Evolutionary conservation across 2,329 filamentous ascomycete genomes (phyloP).

Genomic region (Colletotrichum graminicola): DNA sequence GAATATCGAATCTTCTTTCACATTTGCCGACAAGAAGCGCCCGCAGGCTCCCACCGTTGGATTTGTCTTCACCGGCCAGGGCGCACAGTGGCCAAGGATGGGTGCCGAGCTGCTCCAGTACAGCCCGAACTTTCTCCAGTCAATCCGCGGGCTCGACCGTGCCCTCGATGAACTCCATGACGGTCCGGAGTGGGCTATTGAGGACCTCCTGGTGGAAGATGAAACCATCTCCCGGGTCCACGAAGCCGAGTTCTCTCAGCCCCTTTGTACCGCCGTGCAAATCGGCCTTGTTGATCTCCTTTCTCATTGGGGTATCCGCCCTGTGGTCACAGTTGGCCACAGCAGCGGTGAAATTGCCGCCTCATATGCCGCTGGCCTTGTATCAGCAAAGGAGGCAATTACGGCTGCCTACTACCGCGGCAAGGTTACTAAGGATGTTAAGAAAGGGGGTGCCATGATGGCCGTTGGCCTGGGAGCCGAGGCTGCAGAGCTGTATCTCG

Average conservation of each 20-base stretch:
- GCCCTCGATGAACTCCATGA: neutral
- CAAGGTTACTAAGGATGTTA: neutral
- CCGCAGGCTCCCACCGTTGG: neutral
- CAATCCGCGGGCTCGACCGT: too few species aligned
- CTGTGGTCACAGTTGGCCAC: neutral
- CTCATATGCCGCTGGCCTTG: neutral
- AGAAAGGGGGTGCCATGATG: constrained; percentile 1
- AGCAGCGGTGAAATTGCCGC: neutral
- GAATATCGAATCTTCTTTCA: too few species aligned
- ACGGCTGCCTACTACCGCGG: neutral
- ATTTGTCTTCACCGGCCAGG: neutral
- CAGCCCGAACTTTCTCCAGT: too few species aligned
- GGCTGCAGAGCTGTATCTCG: constrained; percentile 39
- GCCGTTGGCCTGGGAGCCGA: constrained; percentile 13
- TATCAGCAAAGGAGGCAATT: neutral
- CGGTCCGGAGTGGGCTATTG: neutral
- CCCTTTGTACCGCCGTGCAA: neutral
- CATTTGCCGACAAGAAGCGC: too few species aligned
- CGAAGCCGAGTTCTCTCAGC: neutral
- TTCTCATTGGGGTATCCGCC: neutral
- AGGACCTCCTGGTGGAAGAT: neutral
- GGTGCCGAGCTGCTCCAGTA: neutral
- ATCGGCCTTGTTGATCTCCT: neutral
- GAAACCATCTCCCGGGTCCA: neutral
- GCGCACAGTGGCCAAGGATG: neutral